Evolutionary conservation across 257 asterid species (phyloP).

Genomic region (Primulina huaijiensis): DNA sequence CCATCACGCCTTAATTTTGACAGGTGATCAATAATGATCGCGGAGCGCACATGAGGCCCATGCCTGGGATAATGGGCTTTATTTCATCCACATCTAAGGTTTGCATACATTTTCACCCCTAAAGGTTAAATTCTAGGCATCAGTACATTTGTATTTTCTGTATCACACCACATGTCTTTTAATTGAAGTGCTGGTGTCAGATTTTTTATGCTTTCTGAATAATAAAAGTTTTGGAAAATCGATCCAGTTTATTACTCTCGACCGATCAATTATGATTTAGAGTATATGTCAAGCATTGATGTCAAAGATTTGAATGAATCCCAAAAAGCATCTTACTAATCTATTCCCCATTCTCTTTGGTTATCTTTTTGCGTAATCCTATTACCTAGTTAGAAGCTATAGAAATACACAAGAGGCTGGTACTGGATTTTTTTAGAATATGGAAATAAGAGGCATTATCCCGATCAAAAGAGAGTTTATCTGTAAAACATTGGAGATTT

Average conservation of each 20-base stretch:
- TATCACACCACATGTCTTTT: background rate
- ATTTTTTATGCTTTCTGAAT: no score
- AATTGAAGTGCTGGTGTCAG: no score
- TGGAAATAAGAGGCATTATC: background rate
- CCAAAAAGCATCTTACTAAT: background rate
- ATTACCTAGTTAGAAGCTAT: background rate
- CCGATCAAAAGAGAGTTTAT: no score
- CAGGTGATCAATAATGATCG: slow-evolving; percentile 88
- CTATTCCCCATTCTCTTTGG: background rate
- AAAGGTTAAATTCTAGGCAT: background rate
- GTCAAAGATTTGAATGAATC: no score
- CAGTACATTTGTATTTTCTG: background rate
- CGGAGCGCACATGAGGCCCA: slow-evolving; percentile 91
- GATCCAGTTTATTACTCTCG: background rate
- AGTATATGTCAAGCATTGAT: slow-evolving; percentile 3
- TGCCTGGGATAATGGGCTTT: slow-evolving; percentile 85
- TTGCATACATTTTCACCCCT: background rate
- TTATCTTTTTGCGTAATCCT: slow-evolving; percentile 8
- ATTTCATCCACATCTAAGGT: slow-evolving; percentile 72
- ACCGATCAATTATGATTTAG: background rate
- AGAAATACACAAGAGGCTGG: no score
- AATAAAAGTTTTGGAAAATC: background rate
- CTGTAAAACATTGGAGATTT: no score
- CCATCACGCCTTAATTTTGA: slow-evolving; percentile 22
- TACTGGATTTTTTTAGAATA: background rate